Evolutionary conservation across 169 alveolate genomes (phyloP), one percentile per base, ranked within the genome.

Genomic region (Plasmodium inui): DNA sequence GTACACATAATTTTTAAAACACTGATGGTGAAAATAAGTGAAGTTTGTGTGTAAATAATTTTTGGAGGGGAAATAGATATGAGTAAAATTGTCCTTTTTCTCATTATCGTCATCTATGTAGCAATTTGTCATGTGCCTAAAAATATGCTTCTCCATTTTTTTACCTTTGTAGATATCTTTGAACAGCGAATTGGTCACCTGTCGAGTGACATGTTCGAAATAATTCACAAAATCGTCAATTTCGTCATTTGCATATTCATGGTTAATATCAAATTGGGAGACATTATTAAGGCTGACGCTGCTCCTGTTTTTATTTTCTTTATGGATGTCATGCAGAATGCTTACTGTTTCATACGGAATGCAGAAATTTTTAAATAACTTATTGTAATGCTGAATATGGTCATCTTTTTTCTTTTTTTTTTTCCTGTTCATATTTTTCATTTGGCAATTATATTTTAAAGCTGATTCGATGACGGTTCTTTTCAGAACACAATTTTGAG

Each of bases 1-100:
- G 6, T 90, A 85, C 37, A 90, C 73, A 81, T 90, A 90, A 50
- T 46, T 90, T 90, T 90, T 90, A 90, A 90, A 90, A 53, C 95
- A 90, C 10, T 79, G 67, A n/a, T 39, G 72, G 34, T 90, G 95
- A 82, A 90, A 90, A 81, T 76, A 90, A 30, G 95, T 90, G 57
- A 81, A 90, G 26, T 90, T 67, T 26, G 92, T 82, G 22, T 90
- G 37, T 17, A 50, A 41, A 50, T 90, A 90, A 80, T 90, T 90
- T 81, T 81, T 80, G 72, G 92, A 90, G 37, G 95, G 95, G 32
- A 81, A 90, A 32, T 53, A 90, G 10, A 76, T 81, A 34, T 57
- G 28, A 41, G 17, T 88, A 61, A 80, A 34, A 67, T 17, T 17
- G 8, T 67, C 57, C 55, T 90, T 82, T 72, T 81, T 90, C 6